Percentiles rank a stretch among this genome's conserved stretches.
Evolutionary conservation across 139 green algal species (phyloP).

Genomic region (Chlamydomonas schloesseri): DNA sequence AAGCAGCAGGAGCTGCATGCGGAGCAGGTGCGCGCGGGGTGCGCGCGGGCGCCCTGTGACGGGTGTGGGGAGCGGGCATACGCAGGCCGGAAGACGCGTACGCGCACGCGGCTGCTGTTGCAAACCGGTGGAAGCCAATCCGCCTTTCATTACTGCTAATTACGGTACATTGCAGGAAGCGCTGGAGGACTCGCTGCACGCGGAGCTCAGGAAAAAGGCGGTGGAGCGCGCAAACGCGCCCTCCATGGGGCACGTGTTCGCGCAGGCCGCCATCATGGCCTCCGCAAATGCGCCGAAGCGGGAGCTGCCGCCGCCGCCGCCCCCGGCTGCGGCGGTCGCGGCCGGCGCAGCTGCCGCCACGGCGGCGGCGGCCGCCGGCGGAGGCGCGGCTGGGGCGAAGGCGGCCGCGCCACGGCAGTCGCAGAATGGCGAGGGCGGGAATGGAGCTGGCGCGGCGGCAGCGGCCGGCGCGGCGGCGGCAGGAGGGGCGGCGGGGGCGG

Average conservation of each 20-base stretch:
- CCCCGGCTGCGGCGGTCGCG: background rate
- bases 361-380: background rate
- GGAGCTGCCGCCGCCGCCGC: background rate
- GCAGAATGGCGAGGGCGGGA: background rate
- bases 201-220: slow-evolving; percentile 7
- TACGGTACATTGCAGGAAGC: slow-evolving; percentile 42
- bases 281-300: background rate
- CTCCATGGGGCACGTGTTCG: background rate
- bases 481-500: background rate
- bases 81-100: too few species aligned
- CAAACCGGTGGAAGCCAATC: too few species aligned
- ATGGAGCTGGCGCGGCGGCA: background rate
- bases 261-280: slow-evolving; percentile 14
- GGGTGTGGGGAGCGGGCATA: too few species aligned
- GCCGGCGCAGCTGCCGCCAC: background rate
- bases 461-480: background rate
- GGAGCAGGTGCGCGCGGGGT: slow-evolving; percentile 30
- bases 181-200: slow-evolving; percentile 25
- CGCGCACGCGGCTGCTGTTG: too few species aligned
- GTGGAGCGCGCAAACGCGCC: background rate
- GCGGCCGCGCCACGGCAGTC: too few species aligned
- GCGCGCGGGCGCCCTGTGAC: too few species aligned
- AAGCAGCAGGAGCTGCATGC: slow-evolving; percentile 17
- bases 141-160: too few species aligned
- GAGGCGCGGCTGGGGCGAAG: background rate